phyloP scores from a whole-genome alignment of 2,329 filamentous ascomycete genomes.

The Fusarium globosum region DNA sequence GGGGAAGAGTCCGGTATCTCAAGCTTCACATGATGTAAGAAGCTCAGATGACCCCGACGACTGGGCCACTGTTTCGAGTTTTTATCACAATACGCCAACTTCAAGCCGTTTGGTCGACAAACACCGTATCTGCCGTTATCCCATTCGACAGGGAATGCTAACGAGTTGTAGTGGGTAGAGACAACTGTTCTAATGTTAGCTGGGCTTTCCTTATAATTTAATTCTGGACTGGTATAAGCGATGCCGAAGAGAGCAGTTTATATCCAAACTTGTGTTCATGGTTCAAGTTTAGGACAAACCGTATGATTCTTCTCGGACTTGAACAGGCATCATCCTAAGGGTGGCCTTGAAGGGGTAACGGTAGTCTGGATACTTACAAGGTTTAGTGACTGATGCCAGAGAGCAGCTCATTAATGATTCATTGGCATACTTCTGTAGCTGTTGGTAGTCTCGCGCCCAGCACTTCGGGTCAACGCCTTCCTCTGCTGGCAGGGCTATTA shows the following conservation, averaged over 20 bases:
- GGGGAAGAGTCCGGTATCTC: slow-evolving; percentile 32
- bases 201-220: neutral
- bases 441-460: slow-evolving; percentile 39
- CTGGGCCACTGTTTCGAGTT: slow-evolving; percentile 33
- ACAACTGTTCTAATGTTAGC: slow-evolving; percentile 36
- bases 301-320: neutral
- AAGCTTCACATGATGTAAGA: slow-evolving; percentile 39
- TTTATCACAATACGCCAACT: slow-evolving; percentile 33
- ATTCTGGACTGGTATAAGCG: neutral
- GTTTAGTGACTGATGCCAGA: slow-evolving; percentile 46
- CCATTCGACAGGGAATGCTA: slow-evolving; percentile 47
- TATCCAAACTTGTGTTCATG: neutral
- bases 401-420: slow-evolving; percentile 34
- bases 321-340: neutral
- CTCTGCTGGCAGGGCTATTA: slow-evolving; percentile 45
- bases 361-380: slow-evolving; percentile 40
- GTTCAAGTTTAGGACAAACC: neutral
- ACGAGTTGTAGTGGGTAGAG: slow-evolving; percentile 42
- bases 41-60: slow-evolving; percentile 28
- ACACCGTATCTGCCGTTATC: slow-evolving; percentile 40
- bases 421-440: slow-evolving; percentile 33
- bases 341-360: too few species aligned
- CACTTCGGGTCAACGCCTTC: slow-evolving; percentile 37
- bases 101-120: slow-evolving; percentile 40
- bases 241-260: neutral